Evolutionary conservation across 495 filamentous ascomycete genomes (phyloP), one percentile per base, ranked within the genome.

Genomic region (Bacidia gigantensis): DNA sequence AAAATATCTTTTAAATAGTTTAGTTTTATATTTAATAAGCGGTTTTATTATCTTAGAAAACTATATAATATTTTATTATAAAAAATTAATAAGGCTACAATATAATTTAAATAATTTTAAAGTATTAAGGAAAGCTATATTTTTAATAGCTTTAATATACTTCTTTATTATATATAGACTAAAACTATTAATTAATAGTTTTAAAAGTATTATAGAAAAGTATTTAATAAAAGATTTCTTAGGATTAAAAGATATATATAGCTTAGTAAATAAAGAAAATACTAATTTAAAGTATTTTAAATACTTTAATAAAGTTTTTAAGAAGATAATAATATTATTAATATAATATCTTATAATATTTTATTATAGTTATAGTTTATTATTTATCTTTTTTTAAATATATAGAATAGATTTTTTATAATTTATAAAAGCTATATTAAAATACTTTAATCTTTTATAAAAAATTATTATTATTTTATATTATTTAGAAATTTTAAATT

Each of bases 371-470:
- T 48, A 24, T 29, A 48, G 50, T 42, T 26, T 21, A 51, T 54
- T 26, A 35, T 48, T 32, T 50, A 54, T 50, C 35, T 26, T 49
- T 26, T 49, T n/a, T 49, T 49, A 26, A 14, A 49, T 35, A 29
- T 26, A 26, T 22, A 26, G 14, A 26, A 50, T 22, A 54, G 22
- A 50, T 49, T 39, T 22, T 54, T 20, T 54, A 51, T 48, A 48
- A 11, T 26, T 48, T 48, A 48, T 48, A 23, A 48, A 48, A 48
- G 20, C 25, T 23, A 48, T 25, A 25, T 25, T 25, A 48, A 25
- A 25, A 22, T 23, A 3, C 11, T 29, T 11, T 25, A 18, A 3
- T 22, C 25, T 25, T 3, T 25, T 3, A 48, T 48, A 29, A 22
- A 48, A 48, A 22, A 48, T 29, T 25, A 48, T n/a, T 9, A n/a